These are phyloP conservation scores for Metschnikowia sp. DNA, from an alignment of 805 yeast species.

Conservation along the genomic window DNA sequence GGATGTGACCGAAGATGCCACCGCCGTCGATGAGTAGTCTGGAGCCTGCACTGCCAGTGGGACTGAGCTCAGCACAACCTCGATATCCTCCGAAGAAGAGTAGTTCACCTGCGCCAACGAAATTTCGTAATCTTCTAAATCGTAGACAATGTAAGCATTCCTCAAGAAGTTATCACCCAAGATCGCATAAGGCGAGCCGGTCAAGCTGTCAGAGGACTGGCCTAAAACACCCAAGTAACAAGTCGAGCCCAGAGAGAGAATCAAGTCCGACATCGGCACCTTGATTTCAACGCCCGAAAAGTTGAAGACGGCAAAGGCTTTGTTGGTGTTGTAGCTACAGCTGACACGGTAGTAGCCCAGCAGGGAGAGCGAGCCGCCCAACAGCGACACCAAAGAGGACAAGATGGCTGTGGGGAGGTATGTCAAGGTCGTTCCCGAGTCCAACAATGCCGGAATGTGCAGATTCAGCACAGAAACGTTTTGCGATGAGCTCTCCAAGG, in stretches of 20 bases:
- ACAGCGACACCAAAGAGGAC: constrained; percentile 12
- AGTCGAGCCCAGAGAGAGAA: constrained; percentile 15
- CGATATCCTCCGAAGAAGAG: constrained; percentile 37
- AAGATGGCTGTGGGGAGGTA: constrained; percentile 43
- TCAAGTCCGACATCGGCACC: constrained; percentile 42
- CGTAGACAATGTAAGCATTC: constrained; percentile 62
- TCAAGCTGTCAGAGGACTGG: constrained; percentile 19
- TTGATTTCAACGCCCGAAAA: constrained; percentile 58
- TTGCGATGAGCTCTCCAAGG: constrained; percentile 14
- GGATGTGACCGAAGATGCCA: constrained; percentile 6
- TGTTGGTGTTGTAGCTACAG: constrained; percentile 12
- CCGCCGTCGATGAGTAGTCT: constrained; percentile 39
- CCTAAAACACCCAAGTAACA: constrained; percentile 30
- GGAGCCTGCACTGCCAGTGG: constrained; percentile 53
- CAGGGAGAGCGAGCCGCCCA: constrained; percentile 1
- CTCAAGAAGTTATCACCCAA: constrained; percentile 68
- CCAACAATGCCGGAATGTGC: constrained; percentile 30
- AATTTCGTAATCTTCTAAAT: constrained; percentile 53
- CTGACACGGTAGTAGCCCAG: constrained; percentile 8
- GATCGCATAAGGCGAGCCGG: constrained; percentile 54
- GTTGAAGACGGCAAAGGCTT: constrained; percentile 29
- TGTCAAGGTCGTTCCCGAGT: constrained; percentile 53
- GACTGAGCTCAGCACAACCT: constrained; percentile 41
- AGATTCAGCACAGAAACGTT: constrained; percentile 7
- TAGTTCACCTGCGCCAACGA: constrained; percentile 48